phyloP scores from a whole-genome alignment of 805 yeast species.

The Candida glaebosa region DNA sequence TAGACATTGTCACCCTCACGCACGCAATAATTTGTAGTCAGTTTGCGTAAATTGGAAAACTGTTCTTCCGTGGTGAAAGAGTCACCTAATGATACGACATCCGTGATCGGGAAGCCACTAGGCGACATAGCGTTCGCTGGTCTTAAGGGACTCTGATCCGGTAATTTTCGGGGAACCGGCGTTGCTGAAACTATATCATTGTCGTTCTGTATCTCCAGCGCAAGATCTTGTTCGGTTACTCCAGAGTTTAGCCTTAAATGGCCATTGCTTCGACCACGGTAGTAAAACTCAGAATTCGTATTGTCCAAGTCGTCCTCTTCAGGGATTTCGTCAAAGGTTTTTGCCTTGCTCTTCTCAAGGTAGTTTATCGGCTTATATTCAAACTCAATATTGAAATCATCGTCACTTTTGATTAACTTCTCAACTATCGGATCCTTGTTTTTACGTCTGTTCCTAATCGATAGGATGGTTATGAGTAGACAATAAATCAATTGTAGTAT shows the following conservation, averaged over 20 bases:
- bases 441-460: conserved; percentile 15
- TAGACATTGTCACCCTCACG: conserved; percentile 59
- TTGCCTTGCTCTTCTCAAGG: not conserved
- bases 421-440: not conserved
- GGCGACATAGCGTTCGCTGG: not conserved
- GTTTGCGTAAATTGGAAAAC: conserved; percentile 14
- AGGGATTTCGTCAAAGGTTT: not conserved
- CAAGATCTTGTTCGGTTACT: not conserved
- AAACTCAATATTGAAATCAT: conserved; percentile 22
- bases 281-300: conserved; percentile 4
- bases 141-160: not conserved
- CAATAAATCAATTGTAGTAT: conserved; percentile 27
- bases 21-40: conserved; percentile 48
- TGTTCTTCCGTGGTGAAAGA: conserved; percentile 18
- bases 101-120: not conserved
- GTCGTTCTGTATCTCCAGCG: not conserved
- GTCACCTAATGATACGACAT: not conserved
- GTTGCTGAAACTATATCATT: not conserved
- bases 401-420: conserved; percentile 9
- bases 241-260: not conserved
- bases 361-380: conserved; percentile 21
- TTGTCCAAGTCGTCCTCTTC: conserved; percentile 1
- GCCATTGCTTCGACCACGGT: conserved; percentile 1
- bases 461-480: conserved; percentile 21
- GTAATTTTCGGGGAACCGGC: not conserved